phyloP scores from a whole-genome alignment of 2,329 filamentous ascomycete species.

The Parastagonospora avenae region DNA sequence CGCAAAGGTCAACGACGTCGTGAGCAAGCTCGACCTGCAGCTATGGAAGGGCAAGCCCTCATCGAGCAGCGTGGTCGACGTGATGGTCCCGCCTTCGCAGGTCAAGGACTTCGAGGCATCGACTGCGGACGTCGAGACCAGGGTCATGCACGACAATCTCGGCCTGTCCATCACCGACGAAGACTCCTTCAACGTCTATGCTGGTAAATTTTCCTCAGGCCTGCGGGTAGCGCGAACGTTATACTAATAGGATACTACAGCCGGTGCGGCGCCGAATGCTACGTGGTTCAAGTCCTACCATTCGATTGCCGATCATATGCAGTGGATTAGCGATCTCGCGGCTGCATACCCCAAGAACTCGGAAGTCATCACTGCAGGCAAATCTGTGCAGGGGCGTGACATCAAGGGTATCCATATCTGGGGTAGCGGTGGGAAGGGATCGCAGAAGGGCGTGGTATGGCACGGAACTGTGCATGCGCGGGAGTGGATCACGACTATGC shows the following conservation, averaged over 20 bases:
- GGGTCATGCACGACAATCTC: conserved; percentile 46
- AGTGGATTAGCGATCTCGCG: conserved; percentile 43
- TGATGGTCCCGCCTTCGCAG: conserved; percentile 42
- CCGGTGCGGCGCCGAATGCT: conserved; percentile 31
- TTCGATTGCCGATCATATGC: conserved; percentile 40
- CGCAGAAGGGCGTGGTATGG: conserved; percentile 44
- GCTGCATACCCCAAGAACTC: conserved; percentile 43
- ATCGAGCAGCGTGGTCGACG: conserved; percentile 41
- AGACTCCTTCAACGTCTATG: conserved; percentile 35
- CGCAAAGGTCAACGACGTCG: conserved; percentile 33
- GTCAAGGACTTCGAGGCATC: conserved; percentile 35
- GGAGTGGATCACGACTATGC: conserved; percentile 46
- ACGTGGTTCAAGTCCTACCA: conserved; percentile 48
- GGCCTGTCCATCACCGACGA: conserved; percentile 43
- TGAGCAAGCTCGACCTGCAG: conserved; percentile 38
- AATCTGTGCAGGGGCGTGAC: conserved; percentile 44
- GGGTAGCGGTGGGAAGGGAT: conserved; percentile 45
- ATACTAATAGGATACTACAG: conserved; percentile 27
- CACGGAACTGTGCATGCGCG: conserved; percentile 47
- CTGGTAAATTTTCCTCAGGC: conserved; percentile 27
- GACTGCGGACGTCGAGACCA: conserved; percentile 31
- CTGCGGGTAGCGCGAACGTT: conserved; percentile 4
- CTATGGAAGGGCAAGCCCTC: conserved; percentile 43
- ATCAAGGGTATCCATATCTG: conserved; percentile 48
- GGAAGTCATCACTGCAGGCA: conserved; percentile 42